Evolutionary conservation across 2,329 filamentous ascomycete genomes (phyloP), one percentile per base, ranked within the genome.

Genomic region (Plenodomus tracheiphilus): DNA sequence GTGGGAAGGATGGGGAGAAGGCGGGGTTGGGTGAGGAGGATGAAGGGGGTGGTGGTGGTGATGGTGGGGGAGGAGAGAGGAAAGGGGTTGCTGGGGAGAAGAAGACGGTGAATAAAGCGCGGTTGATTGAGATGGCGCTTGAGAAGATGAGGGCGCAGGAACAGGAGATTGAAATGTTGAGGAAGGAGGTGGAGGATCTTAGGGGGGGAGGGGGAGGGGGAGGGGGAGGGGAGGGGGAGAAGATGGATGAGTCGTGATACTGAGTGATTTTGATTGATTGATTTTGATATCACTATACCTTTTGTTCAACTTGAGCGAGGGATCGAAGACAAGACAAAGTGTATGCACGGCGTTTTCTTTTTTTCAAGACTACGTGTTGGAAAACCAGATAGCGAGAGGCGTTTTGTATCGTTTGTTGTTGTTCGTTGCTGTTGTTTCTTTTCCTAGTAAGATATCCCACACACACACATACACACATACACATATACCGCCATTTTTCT

Each of bases 111-210:
- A 67, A 67, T n/a, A 67, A 67, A 36, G 62, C 64, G 3, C 34
- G 62, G 8, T 49, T 67, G 30, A 67, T 67, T 17, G 64, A 67
- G 32, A 66, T 67, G 62, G 64, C 64, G 35, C 36, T 67, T 4
- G 64, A 67, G 50, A 67, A 66, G 59, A 63, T 67, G 58, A 58
- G 50, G 41, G 59, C 61, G 1, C 64, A 66, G 19, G 64, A 66
- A 35, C 56, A 53, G 41, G 64, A 67, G 49, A 67, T 66, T 39
- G 62, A 62, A 45, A 15, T 58, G 46, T 43, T 67, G 47, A 59
- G 54, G 28, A 62, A 59, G 37, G 58, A 62, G 46, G 18, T 67
- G n/a, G 61, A 63, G 40, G 56, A 56, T 21, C 46, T 61, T 46
- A 54, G 53, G 39, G 28, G 28, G 6, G 8, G 7, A 11, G 28